A percentile compares a stretch with the other conserved stretches of the same genome.
Evolutionary conservation across 345 rosid species (phyloP).

Genomic region (Geranium rotundifolium): DNA sequence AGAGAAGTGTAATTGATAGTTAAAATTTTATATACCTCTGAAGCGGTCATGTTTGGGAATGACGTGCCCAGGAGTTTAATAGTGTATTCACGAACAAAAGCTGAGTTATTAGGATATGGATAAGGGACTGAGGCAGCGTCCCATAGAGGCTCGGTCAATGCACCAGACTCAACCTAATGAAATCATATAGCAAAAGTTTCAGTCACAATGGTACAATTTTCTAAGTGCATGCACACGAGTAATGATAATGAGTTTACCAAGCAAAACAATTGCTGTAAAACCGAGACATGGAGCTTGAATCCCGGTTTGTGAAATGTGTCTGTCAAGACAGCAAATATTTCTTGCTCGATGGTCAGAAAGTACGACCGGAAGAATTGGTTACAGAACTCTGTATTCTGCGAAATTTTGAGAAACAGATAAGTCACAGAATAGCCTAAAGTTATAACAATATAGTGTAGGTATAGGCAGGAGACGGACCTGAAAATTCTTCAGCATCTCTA

Average conservation of each 20-base stretch:
- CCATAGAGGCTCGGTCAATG: conserved; percentile 89
- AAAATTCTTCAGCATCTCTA: conserved; percentile 92
- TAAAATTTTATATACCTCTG: conserved; percentile 41
- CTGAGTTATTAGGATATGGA: conserved; percentile 60
- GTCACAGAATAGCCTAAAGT: neutral
- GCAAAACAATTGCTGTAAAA: conserved; percentile 78
- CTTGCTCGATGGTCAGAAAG: conserved; percentile 73
- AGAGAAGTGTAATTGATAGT: neutral
- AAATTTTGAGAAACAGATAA: conserved; percentile 4
- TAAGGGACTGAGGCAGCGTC: conserved; percentile 63
- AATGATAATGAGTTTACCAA: conserved; percentile 32
- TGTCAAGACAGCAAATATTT: conserved; percentile 88
- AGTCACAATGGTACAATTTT: neutral
- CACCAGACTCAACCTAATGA: conserved; percentile 65
- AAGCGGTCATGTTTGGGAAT: conserved; percentile 87
- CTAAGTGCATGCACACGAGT: neutral
- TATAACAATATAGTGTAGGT: neutral
- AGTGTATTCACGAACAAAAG: conserved; percentile 82
- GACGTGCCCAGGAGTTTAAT: conserved; percentile 85
- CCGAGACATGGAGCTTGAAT: conserved; percentile 88
- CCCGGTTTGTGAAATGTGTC: conserved; percentile 99
- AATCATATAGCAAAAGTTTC: conserved; percentile 5
- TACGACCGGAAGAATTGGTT: conserved; percentile 73
- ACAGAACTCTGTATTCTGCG: conserved; percentile 57
- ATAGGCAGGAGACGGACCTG: conserved; percentile 33